Conservation (phyloP, 164 flowering plant genomes). For the Chimonanthus praecox region DNA sequence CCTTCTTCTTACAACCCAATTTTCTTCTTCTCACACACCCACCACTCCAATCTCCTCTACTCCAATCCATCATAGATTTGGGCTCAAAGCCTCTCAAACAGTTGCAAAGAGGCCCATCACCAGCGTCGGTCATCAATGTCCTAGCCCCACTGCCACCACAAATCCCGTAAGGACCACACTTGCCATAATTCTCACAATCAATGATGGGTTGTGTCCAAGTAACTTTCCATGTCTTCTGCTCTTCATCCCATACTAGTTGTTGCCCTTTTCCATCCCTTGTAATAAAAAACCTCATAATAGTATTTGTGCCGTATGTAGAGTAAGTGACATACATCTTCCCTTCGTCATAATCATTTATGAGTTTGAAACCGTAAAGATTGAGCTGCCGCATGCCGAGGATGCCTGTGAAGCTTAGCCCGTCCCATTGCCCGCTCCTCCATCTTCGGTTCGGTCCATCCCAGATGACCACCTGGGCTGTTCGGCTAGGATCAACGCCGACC, state of each 20-base stretch:
- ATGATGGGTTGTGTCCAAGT: slow-evolving; percentile 24
- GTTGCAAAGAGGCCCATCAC: slow-evolving; percentile 20
- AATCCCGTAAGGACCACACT: slow-evolving; percentile 51
- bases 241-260: slow-evolving; percentile 26
- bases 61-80: slow-evolving; percentile 32
- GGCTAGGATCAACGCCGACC: slow-evolving; percentile 8
- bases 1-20: slow-evolving; percentile 13
- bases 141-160: slow-evolving; percentile 22
- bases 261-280: neutral
- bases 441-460: neutral
- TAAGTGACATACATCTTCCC: slow-evolving; percentile 1
- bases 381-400: neutral
- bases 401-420: slow-evolving; percentile 7
- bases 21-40: slow-evolving; percentile 47
- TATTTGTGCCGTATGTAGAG: neutral
- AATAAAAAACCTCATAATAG: neutral
- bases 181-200: slow-evolving; percentile 45
- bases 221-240: slow-evolving; percentile 25
- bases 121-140: neutral
- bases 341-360: neutral
- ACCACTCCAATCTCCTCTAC: slow-evolving; percentile 42
- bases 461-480: neutral
- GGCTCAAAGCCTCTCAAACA: slow-evolving; percentile 58
- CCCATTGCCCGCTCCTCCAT: slow-evolving; percentile 18
- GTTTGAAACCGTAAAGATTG: slow-evolving; percentile 1